These are phyloP conservation scores for Westerdykella aurantiaca DNA, from an alignment of 2,329 filamentous ascomycete species.

Conservation along the genomic window DNA sequence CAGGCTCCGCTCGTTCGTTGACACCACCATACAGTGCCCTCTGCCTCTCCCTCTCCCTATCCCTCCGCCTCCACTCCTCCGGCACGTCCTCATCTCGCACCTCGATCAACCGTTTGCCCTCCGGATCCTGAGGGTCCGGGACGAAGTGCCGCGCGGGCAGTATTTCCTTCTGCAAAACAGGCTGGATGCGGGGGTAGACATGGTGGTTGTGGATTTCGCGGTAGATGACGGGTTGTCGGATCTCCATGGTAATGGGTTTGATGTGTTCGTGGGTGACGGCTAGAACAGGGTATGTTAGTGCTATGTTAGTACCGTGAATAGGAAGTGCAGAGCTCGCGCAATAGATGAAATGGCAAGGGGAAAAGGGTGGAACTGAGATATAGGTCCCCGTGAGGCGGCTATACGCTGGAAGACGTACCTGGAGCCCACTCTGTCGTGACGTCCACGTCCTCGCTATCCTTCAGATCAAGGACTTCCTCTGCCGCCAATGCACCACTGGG, in stretches of 20 bases:
- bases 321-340: background rate
- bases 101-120: slow-evolving; percentile 35
- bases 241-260: slow-evolving; percentile 40
- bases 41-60: background rate
- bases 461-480: slow-evolving; percentile 33
- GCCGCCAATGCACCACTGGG: no score
- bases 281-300: slow-evolving; percentile 14
- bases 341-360: background rate
- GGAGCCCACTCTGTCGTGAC: slow-evolving; percentile 37
- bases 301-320: background rate
- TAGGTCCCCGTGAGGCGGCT: background rate
- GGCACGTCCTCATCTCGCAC: slow-evolving; percentile 43
- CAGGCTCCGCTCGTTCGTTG: no score
- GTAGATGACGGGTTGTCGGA: slow-evolving; percentile 45
- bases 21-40: background rate
- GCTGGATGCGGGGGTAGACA: slow-evolving; percentile 48
- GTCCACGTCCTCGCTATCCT: slow-evolving; percentile 37
- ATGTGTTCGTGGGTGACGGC: slow-evolving; percentile 49
- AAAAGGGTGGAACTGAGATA: no score
- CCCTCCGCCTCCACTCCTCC: slow-evolving; percentile 8
- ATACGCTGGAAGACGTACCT: slow-evolving; percentile 19
- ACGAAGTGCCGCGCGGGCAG: slow-evolving; percentile 51
- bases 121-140: slow-evolving; percentile 27
- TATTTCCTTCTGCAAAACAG: slow-evolving; percentile 49
- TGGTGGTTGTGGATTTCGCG: slow-evolving; percentile 53